Conservation (phyloP, 78 protist species). For the Salpingoeca rosetta region DNA sequence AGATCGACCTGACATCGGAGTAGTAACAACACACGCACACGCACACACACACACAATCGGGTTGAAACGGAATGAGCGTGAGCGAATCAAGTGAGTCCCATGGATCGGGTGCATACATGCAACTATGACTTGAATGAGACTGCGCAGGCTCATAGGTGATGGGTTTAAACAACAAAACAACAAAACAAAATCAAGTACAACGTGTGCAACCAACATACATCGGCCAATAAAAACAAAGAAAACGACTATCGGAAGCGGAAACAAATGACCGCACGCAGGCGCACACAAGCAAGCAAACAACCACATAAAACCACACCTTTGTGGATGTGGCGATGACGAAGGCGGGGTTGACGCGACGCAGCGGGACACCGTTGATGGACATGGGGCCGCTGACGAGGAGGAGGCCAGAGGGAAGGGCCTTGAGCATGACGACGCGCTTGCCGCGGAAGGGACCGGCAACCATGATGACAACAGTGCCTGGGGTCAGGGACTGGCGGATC, state of each 20-base stretch:
- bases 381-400: slow-evolving; percentile 93
- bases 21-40: too few relatives aligned
- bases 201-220: background rate
- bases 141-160: background rate
- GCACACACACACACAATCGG: too few relatives aligned
- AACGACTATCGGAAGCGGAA: too few relatives aligned
- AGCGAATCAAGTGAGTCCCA: too few relatives aligned
- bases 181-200: background rate
- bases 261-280: background rate
- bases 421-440: slow-evolving; percentile 85
- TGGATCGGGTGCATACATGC: too few relatives aligned
- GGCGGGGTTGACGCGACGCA: slow-evolving; percentile 91
- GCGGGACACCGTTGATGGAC: slow-evolving; percentile 97
- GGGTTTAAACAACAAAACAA: background rate
- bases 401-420: slow-evolving; percentile 85
- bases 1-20: slow-evolving; percentile 66
- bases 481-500: slow-evolving; percentile 74
- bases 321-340: slow-evolving; percentile 96
- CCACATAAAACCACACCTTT: slow-evolving; percentile 9
- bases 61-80: too few relatives aligned
- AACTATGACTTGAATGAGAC: too few relatives aligned
- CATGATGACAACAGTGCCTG: slow-evolving; percentile 93
- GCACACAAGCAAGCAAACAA: background rate
- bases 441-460: slow-evolving; percentile 94
- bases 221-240: background rate